Percentiles rank a stretch among this genome's conserved stretches.
Evolutionary conservation across 2,329 filamentous ascomycete species (phyloP).

Genomic region (Rasamsonia emersonii): DNA sequence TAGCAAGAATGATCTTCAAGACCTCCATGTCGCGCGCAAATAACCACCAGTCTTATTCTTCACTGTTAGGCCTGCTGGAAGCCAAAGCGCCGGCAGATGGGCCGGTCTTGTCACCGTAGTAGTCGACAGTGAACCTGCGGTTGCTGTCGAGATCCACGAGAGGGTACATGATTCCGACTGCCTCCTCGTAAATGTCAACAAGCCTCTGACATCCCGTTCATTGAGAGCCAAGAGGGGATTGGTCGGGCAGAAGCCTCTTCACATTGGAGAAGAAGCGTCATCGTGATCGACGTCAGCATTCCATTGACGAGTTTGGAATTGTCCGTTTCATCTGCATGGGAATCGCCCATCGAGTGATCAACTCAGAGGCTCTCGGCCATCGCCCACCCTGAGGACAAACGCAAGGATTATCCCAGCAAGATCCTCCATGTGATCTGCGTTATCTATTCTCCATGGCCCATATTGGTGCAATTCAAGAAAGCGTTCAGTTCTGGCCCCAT

Average conservation of each 20-base stretch:
- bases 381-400: slow-evolving; percentile 5
- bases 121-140: slow-evolving; percentile 6
- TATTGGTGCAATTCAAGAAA: no score
- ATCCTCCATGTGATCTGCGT: no score
- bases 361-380: no score
- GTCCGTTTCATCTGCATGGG: slow-evolving; percentile 7
- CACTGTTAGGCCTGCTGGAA: slow-evolving; percentile 4
- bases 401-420: background rate
- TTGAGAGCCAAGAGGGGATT: slow-evolving; percentile 7
- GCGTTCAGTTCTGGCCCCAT: no score
- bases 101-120: slow-evolving; percentile 2
- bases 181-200: slow-evolving; percentile 8
- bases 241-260: background rate
- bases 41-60: slow-evolving; percentile 29
- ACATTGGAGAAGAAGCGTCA: slow-evolving; percentile 1
- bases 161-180: slow-evolving; percentile 9
- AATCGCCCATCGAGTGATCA: no score
- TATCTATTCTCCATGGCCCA: no score
- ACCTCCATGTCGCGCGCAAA: slow-evolving; percentile 50
- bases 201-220: slow-evolving; percentile 5
- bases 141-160: slow-evolving; percentile 9
- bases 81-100: background rate
- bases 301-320: slow-evolving; percentile 2
- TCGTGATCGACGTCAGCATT: slow-evolving; percentile 2
- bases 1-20: slow-evolving; percentile 73